Evolutionary conservation across 345 rosid genomes (phyloP), one percentile per base, ranked within the genome.

Genomic region (Aquilaria yunnanensis): DNA sequence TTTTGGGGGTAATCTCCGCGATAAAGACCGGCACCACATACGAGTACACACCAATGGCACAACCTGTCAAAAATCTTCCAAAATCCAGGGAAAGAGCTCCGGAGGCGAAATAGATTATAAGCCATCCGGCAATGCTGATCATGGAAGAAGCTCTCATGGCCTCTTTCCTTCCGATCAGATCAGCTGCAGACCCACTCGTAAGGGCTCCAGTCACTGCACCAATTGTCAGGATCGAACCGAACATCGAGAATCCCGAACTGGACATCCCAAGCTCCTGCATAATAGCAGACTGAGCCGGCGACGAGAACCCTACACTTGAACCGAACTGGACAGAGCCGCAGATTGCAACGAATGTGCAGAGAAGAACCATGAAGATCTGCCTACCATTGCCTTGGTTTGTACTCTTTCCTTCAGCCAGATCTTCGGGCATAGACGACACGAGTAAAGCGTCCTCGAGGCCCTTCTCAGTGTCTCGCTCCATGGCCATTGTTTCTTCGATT

Each of bases 141-240:
- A 64, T 79, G 60, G 82, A 71, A 12, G 90, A 77, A 62, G 84
- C 77, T 74, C 88, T 85, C 96, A 92, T 84, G 1, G 89, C 98
- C 88, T 92, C 81, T 69, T 89, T 92, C 16, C 97, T 81, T 45
- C 98, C 96, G n/a, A 82, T 8, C 48, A 75, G 58, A 75, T 92
- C 96, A 58, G 97, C 97, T 10, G 86, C 85, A 5, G 78, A 84
- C 5, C 98, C 96, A 52, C 89, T 79, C 10, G 91, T 81, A 76
- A 85, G 84, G 33, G 98, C 93, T 12, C 98, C 97, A 53, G 79
- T 81, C 93, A 92, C 87, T 63, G 97, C 97, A 53, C 97, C 97
- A 47, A 89, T 76, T n/a, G 91, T 87, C 71, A 92, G 47, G 47
- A 89, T 72, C 72, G 98, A 92, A 67, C 96, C 97, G 10, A 92